Percentiles rank a stretch among this genome's conserved stretches.
Evolutionary conservation across 164 flowering plant species (phyloP).

Genomic region (Vitis rotundifolia): DNA sequence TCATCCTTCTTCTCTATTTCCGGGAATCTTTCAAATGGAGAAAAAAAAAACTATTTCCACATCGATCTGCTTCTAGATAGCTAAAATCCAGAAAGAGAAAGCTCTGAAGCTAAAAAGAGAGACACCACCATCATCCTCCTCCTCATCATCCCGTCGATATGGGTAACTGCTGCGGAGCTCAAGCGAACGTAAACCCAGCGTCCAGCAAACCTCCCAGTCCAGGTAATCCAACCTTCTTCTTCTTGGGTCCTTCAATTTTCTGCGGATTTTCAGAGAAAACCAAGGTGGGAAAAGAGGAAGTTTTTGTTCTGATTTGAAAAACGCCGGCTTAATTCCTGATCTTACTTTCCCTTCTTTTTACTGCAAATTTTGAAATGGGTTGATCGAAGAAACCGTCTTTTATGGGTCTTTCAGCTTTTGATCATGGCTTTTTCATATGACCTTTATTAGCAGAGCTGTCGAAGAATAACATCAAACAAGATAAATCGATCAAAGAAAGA

Average conservation of each 20-base stretch:
- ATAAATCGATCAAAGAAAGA: neutral
- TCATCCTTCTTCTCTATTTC: no score
- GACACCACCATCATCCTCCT: no score
- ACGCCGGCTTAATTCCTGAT: no score
- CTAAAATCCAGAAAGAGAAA: no score
- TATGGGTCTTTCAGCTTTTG: neutral
- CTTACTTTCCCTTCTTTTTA: no score
- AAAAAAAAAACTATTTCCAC: no score
- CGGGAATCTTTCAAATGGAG: no score
- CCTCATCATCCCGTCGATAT: conserved; percentile 1
- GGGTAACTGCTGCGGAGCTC: conserved; percentile 21
- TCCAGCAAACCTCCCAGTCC: conserved; percentile 12
- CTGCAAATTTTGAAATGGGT: neutral
- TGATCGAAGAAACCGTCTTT: neutral
- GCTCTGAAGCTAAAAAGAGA: neutral
- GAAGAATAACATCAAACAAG: neutral
- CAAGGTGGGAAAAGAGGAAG: neutral
- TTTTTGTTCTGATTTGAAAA: neutral
- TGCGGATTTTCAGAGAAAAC: neutral
- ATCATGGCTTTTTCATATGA: neutral
- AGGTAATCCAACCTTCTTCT: conserved; percentile 6
- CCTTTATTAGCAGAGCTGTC: conserved; percentile 1
- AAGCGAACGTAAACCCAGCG: conserved; percentile 14
- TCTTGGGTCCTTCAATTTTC: neutral
- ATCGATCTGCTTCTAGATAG: no score